Base-by-base conservation (phyloP, 2,329 filamentous ascomycete genomes). In the Penicillium sp. region DNA sequence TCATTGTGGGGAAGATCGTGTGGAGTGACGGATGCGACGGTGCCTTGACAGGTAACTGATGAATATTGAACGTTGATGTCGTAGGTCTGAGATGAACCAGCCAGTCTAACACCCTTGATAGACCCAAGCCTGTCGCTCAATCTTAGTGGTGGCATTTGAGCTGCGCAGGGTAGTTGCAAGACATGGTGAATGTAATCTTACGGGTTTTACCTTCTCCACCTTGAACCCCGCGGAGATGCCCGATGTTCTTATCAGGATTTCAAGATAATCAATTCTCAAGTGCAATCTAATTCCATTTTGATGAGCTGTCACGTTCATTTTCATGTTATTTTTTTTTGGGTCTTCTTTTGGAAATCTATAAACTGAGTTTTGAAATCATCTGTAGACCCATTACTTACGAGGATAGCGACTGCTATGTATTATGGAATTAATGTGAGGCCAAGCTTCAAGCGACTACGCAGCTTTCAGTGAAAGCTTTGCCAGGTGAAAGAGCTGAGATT, bases 71-170 rank as follows among this genome's bases (percentile, higher is more conserved):
- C 41, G 12, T 55, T 54, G 44, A 76, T 60, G 55, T 75, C 61
- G 70, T 68, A 75, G 18, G 61, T 57, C 33, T 60, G 65, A 15
- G 65, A 44, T 13, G 61, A 46, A 7, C 64, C 61, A 4, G 65
- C 59, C 10, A 76, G 54, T 31, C 65, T 65, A 38, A 79, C 53
- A 8, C 57, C 59, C 16, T 57, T 52, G 24, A 70, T 60, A 0
- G 31, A 47, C 16, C 49, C 42, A 12, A 70, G n/a, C 13, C 38
- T 49, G 8, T 52, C 15, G n/a, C 49, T 53, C 29, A 50, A 36
- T 8, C 26, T 34, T 7, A 49, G 52, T 4, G 53, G 53, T 16
- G 56, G 53, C 56, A 58, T 58, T 23, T 33, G 42, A 9, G 8
- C 28, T 45, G 42, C 7, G 7, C 1, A 8, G 15, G 2, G 13